phyloP scores from a whole-genome alignment of 495 filamentous ascomycete genomes.

The Neurospora sublineolata region DNA sequence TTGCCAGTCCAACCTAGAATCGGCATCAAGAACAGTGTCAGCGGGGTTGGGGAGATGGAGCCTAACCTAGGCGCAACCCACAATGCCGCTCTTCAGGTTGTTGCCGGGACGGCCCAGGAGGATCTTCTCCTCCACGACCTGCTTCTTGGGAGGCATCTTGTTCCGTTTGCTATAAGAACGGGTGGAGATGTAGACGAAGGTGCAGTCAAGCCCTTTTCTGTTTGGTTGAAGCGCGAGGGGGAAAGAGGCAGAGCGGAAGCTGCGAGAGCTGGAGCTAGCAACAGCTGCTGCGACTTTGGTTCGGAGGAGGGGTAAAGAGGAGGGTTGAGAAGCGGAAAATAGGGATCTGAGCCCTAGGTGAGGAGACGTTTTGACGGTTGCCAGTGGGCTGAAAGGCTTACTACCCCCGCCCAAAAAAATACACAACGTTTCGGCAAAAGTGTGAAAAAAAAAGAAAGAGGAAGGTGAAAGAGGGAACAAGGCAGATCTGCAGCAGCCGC shows the following conservation, averaged over 20 bases:
- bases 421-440: background rate
- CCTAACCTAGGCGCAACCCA: conserved; percentile 42
- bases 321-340: conserved; percentile 42
- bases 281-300: conserved; percentile 8
- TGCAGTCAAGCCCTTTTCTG: conserved; percentile 34
- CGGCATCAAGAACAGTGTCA: conserved; percentile 15
- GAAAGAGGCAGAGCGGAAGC: conserved; percentile 48
- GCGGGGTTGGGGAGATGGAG: conserved; percentile 11
- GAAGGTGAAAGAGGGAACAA: background rate
- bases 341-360: conserved; percentile 21
- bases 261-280: conserved; percentile 25
- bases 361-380: conserved; percentile 32
- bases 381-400: conserved; percentile 15
- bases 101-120: conserved; percentile 91
- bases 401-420: conserved; percentile 7
- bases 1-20: conserved; percentile 86
- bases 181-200: conserved; percentile 31
- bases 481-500: background rate
- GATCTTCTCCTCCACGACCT: conserved; percentile 63
- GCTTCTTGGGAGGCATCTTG: conserved; percentile 73
- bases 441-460: background rate
- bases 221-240: background rate
- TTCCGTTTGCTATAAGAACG: conserved; percentile 42
- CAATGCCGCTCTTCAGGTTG: conserved; percentile 98
- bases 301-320: conserved; percentile 33